Evolutionary conservation across 768 basidiomycete genomes (phyloP).

Genomic region (Amanita pseudoporphyria): DNA sequence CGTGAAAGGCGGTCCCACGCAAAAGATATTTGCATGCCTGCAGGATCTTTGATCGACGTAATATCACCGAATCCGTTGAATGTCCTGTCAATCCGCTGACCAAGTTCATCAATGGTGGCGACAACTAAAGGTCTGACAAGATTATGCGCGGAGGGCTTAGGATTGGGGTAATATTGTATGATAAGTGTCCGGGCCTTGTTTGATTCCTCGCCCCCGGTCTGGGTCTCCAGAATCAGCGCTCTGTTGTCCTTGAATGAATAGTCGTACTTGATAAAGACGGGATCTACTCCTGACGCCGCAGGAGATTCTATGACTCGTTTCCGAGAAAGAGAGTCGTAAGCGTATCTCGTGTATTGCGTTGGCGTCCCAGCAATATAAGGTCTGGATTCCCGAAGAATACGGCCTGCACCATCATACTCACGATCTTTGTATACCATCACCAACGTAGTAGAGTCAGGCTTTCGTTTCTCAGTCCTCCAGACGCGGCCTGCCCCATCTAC

Average conservation of each 20-base stretch:
- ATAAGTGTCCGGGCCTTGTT: neutral
- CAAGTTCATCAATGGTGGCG: neutral
- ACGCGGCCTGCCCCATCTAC: neutral
- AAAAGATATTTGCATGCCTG: neutral
- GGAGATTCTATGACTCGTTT: neutral
- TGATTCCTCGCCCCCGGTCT: neutral
- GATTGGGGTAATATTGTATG: neutral
- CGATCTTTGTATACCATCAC: neutral
- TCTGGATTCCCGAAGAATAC: neutral
- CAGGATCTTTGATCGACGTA: neutral
- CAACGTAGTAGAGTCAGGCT: neutral
- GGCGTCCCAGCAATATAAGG: neutral
- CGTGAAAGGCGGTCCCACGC: neutral
- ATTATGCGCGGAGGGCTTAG: neutral
- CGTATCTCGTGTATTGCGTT: neutral
- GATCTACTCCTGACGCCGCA: neutral
- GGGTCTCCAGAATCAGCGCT: neutral
- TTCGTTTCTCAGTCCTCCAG: neutral
- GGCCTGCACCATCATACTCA: neutral
- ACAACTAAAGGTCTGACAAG: neutral
- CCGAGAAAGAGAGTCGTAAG: neutral
- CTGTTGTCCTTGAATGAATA: neutral
- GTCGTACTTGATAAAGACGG: neutral
- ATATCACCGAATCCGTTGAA: neutral
- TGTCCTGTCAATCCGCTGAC: neutral